Evolutionary conservation across 805 yeast species (phyloP), one percentile per base, ranked within the genome.

Genomic region (Saturnispora halmiae): DNA sequence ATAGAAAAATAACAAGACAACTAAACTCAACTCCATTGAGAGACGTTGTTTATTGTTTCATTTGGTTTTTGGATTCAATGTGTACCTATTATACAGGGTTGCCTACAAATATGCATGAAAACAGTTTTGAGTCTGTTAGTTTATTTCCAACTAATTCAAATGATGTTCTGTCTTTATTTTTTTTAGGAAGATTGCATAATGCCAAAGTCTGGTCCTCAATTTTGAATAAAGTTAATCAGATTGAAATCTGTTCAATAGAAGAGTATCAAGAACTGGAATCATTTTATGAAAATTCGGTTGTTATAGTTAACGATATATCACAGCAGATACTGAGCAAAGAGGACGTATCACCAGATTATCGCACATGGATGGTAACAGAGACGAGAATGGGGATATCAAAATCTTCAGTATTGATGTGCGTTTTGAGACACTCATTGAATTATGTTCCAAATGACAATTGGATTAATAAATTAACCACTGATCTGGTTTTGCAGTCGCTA

Each of bases 31-130:
- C 32, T 19, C 50, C 54, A 14, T 32, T 45, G 21, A 43, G 52
- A 33, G 47, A 46, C 31, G 27, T 48, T 14, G 44, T 51, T 4
- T 52, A 52, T 34, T 50, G 48, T 20, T 51, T 48, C 41, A 46
- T 52, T 16, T 43, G 48, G 38, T 49, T 47, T 35, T 24, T 52
- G 26, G 56, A 52, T 41, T 43, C 52, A 3, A 30, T 52, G n/a
- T 30, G 47, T 2, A 43, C 55, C 7, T 52, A 50, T 30, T 52
- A 46, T 35, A 44, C 45, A 18, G 56, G 56, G 4, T 39, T 51
- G 9, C 52, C 54, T 4, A 51, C 53, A 8, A 46, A 42, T 28
- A 44, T 51, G 31, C 41, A 44, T 18, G 29, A 33, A 14, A 47
- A 47, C n/a, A 39, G 40, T 30, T 49, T 44, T 32, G 52, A 51